Evolutionary conservation across 768 basidiomycete genomes (phyloP).

Genomic region (Trametopsis cervina): DNA sequence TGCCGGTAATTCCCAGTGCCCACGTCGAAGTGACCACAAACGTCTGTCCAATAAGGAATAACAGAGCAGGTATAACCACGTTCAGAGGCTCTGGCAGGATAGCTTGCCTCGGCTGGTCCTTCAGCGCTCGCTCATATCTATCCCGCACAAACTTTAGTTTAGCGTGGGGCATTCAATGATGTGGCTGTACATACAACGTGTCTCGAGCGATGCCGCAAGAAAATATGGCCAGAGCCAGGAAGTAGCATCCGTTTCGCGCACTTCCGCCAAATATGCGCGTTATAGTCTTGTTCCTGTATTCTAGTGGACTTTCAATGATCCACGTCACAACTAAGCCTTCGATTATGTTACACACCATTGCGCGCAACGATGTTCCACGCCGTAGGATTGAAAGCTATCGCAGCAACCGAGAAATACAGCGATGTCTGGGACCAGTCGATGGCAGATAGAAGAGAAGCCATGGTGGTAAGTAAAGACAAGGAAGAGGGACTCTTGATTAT

Average conservation of each 20-base stretch:
- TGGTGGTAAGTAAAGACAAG: constrained; percentile 2
- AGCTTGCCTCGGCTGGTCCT: constrained; percentile 63
- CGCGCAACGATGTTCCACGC: constrained; percentile 96
- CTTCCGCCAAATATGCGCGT: constrained; percentile 79
- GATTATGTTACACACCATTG: constrained; percentile 61
- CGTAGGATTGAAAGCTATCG: constrained; percentile 86
- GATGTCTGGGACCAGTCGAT: constrained; percentile 63
- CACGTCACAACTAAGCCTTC: constrained; percentile 4
- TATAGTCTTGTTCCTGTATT: constrained; percentile 81
- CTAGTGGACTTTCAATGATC: constrained; percentile 30
- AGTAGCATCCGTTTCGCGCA: constrained; percentile 74
- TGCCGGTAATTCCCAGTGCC: constrained; percentile 89
- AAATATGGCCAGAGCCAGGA: constrained; percentile 81
- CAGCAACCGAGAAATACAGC: constrained; percentile 53
- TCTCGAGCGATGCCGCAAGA: constrained; percentile 81
- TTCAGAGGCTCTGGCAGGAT: constrained; percentile 62
- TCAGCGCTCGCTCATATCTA: constrained; percentile 72
- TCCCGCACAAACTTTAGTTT: too few species aligned
- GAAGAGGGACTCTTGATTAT: background rate
- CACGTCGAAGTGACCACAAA: constrained; percentile 87
- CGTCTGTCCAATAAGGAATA: constrained; percentile 72
- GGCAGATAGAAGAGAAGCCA: constrained; percentile 24
- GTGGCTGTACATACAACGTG: constrained; percentile 52
- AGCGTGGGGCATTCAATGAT: background rate
- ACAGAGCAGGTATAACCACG: constrained; percentile 47